Percentiles rank a stretch among this genome's conserved stretches.
phyloP scores from a whole-genome alignment of 2,329 filamentous ascomycete species.

The Colletotrichum cordylinicola region DNA sequence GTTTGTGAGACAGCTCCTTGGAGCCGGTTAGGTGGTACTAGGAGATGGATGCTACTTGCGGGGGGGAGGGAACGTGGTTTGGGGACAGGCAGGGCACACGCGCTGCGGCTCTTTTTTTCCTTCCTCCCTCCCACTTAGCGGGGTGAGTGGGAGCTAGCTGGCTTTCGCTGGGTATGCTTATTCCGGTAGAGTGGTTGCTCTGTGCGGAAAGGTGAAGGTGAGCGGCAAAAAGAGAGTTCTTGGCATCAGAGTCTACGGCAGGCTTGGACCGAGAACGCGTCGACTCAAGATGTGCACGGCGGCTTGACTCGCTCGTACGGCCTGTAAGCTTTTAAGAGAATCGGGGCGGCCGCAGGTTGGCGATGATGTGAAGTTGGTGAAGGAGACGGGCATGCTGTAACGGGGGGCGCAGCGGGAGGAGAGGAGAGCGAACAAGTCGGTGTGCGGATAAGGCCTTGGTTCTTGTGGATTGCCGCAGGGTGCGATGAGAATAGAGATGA shows the following conservation, averaged over 20 bases:
- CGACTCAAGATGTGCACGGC: background rate
- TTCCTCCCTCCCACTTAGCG: background rate
- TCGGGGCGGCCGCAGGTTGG: background rate
- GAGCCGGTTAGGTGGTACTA: background rate
- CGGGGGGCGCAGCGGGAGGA: background rate
- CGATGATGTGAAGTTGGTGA: background rate
- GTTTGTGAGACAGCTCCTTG: background rate
- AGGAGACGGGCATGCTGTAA: background rate
- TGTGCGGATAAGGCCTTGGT: background rate
- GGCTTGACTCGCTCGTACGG: background rate
- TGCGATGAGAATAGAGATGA: background rate
- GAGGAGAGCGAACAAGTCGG: background rate
- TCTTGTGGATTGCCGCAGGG: background rate
- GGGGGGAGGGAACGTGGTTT: background rate
- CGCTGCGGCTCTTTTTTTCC: background rate
- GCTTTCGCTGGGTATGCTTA: background rate
- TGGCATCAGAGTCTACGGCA: background rate
- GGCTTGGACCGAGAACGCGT: background rate
- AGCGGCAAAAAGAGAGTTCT: background rate
- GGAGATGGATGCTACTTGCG: background rate
- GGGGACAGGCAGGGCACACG: background rate
- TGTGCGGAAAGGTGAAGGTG: background rate
- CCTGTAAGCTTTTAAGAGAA: background rate
- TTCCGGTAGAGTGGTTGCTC: background rate
- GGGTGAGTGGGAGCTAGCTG: background rate